Conservation (phyloP, 345 rosid genomes). For the Anastatica hierochuntica region DNA sequence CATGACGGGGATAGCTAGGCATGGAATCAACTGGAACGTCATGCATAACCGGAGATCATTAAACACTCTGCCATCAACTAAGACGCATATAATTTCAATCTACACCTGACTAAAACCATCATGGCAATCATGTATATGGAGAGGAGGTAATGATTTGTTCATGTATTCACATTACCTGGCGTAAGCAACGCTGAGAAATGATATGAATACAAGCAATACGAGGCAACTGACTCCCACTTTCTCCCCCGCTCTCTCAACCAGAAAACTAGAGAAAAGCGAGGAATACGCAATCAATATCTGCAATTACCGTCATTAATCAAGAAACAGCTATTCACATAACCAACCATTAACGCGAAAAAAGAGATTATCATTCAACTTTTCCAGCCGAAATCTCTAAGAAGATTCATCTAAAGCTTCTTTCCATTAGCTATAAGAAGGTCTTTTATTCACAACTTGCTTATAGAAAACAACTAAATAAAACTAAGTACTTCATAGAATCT, state of each 20-base stretch:
- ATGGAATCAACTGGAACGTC: constrained; percentile 78
- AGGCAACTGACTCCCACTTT: constrained; percentile 50
- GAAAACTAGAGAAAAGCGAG: constrained; percentile 71
- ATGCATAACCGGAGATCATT: constrained; percentile 83
- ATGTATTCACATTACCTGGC: constrained; percentile 46
- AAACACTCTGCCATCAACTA: constrained; percentile 85
- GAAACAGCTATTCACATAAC: constrained; percentile 4
- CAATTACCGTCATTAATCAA: constrained; percentile 24
- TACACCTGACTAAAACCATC: background rate
- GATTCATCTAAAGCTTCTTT: background rate
- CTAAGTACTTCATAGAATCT: background rate
- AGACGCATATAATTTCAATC: constrained; percentile 15
- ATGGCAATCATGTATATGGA: background rate
- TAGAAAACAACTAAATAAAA: background rate
- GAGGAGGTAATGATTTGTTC: background rate
- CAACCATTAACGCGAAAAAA: background rate
- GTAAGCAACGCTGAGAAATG: constrained; percentile 44
- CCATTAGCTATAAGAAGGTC: background rate
- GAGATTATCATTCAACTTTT: background rate
- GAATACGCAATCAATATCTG: constrained; percentile 87
- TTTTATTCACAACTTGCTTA: background rate
- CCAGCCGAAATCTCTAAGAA: background rate
- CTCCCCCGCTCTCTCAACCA: constrained; percentile 74
- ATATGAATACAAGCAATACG: constrained; percentile 38
- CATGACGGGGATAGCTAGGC: constrained; percentile 54